phyloP scores from a whole-genome alignment of 106 monocot genomes.

The Gastrodia elata region DNA sequence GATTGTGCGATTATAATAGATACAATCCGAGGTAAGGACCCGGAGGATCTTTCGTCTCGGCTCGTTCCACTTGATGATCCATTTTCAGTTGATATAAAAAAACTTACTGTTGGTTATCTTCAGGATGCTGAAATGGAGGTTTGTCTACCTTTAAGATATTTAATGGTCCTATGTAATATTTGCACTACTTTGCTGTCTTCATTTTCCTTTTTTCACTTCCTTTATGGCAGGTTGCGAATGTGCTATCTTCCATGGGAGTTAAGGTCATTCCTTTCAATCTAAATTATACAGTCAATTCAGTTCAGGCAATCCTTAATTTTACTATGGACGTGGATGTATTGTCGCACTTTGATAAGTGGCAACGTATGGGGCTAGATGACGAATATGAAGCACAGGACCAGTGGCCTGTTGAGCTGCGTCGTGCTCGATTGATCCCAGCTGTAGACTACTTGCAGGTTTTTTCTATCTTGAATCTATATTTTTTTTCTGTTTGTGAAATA shows the following conservation, averaged over 20 bases:
- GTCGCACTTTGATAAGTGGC: slow-evolving; percentile 87
- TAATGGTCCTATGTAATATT: not conserved
- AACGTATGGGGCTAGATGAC: slow-evolving; percentile 44
- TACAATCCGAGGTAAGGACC: slow-evolving; percentile 67
- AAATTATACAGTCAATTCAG: slow-evolving; percentile 61
- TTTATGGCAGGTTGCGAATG: slow-evolving; percentile 45
- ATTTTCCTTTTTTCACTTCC: not conserved
- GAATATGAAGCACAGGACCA: slow-evolving; percentile 91
- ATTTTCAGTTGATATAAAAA: slow-evolving; percentile 74
- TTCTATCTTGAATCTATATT: not conserved
- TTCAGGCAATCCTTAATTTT: slow-evolving; percentile 73
- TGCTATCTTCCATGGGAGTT: slow-evolving; percentile 69
- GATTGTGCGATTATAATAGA: slow-evolving; percentile 85
- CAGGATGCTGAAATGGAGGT: slow-evolving; percentile 90
- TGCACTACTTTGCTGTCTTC: not conserved
- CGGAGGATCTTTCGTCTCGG: slow-evolving; percentile 74
- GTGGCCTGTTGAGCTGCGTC: slow-evolving; percentile 89
- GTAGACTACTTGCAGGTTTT: slow-evolving; percentile 89
- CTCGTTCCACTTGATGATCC: slow-evolving; percentile 57
- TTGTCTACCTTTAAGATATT: not conserved
- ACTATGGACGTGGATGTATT: slow-evolving; percentile 98
- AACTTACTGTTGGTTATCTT: slow-evolving; percentile 81
- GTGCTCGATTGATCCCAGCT: slow-evolving; percentile 77
- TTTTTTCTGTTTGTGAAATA: not conserved
- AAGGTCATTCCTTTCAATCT: slow-evolving; percentile 76